Conservation (phyloP, 148 eudicot genomes). For the Cornus kousa region DNA sequence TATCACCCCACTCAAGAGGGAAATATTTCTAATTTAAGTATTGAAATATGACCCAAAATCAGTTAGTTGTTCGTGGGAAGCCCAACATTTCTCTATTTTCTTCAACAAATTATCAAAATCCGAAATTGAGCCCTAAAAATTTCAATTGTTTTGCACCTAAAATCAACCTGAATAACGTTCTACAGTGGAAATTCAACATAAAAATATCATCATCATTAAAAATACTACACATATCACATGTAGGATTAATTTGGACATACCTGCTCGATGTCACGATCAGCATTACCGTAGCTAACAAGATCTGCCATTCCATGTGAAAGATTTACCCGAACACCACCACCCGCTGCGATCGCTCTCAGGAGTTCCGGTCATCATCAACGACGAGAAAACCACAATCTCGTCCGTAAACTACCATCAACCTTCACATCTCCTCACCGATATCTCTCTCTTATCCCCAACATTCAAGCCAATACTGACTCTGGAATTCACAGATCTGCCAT, state of each 20-base stretch:
- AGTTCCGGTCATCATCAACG: constrained; percentile 76
- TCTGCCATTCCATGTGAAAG: constrained; percentile 98
- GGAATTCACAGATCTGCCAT: constrained; percentile 21
- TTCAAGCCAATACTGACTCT: neutral
- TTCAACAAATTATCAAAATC: neutral
- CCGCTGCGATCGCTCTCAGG: constrained; percentile 41
- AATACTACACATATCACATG: neutral
- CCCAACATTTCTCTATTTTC: neutral
- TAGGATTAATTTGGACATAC: constrained; percentile 19
- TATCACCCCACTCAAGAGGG: neutral
- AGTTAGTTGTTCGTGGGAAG: neutral
- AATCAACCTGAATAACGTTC: neutral
- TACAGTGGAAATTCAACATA: neutral
- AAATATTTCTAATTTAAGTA: no score
- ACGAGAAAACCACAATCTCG: constrained; percentile 31
- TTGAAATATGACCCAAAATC: neutral
- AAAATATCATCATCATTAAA: neutral
- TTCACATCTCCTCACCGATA: constrained; percentile 13
- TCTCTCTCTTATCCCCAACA: neutral
- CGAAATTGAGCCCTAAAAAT: neutral
- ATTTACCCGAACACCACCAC: constrained; percentile 46
- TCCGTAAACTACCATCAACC: constrained; percentile 35
- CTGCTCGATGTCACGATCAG: constrained; percentile 79
- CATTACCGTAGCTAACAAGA: constrained; percentile 63
- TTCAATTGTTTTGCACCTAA: neutral